A percentile compares a stretch with the other conserved stretches of the same genome.
These are phyloP conservation scores for Thymus mandschuricus DNA, from an alignment of 257 asterid genomes.

Conservation along the genomic window DNA sequence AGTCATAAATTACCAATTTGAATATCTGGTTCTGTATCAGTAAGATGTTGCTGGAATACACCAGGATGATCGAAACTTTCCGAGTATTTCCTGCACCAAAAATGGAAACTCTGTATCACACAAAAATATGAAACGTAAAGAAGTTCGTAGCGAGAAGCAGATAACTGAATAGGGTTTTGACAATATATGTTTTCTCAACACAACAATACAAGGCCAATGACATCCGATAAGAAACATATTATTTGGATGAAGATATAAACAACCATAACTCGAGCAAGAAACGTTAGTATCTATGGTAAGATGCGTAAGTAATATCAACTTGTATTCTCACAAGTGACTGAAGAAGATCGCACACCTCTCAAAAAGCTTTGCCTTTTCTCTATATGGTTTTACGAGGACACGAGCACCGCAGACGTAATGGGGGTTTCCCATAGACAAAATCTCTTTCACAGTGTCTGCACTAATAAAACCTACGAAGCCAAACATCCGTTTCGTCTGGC, in stretches of 20 bases:
- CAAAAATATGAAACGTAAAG: background rate
- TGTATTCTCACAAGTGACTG: background rate
- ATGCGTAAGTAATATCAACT: too few relatives aligned
- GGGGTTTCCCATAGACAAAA: slow-evolving; percentile 80
- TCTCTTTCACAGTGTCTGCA: slow-evolving; percentile 67
- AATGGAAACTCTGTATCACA: background rate
- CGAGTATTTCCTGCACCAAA: slow-evolving; percentile 62
- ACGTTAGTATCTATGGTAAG: too few relatives aligned
- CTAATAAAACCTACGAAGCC: slow-evolving; percentile 80
- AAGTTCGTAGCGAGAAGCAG: too few relatives aligned
- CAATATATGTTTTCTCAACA: background rate
- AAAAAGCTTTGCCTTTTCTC: slow-evolving; percentile 70
- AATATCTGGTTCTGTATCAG: slow-evolving; percentile 47
- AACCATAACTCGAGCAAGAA: background rate
- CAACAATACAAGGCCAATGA: background rate
- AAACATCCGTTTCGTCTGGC: slow-evolving; percentile 88
- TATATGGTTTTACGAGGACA: slow-evolving; percentile 87
- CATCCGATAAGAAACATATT: background rate
- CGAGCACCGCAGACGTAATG: slow-evolving; percentile 90
- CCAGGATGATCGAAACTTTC: slow-evolving; percentile 59
- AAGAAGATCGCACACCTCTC: slow-evolving; percentile 53
- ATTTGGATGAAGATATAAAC: background rate
- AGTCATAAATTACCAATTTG: slow-evolving; percentile 50
- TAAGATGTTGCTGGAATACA: slow-evolving; percentile 45
- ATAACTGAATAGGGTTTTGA: background rate